Evolutionary conservation across 345 rosid genomes (phyloP).

Genomic region (Citrus cavaleriei): DNA sequence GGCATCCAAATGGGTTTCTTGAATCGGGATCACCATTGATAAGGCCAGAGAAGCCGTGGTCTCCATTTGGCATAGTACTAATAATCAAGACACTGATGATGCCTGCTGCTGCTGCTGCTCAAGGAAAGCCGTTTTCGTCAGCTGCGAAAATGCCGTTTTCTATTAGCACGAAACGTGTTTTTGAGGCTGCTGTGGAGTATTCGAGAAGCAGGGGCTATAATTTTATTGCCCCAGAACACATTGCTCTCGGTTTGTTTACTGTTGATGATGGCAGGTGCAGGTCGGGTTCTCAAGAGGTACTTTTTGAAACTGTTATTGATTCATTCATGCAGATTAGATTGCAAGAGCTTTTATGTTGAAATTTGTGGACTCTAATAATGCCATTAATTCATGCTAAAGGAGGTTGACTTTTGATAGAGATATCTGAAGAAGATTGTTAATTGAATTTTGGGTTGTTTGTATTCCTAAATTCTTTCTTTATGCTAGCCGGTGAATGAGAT

Average conservation of each 20-base stretch:
- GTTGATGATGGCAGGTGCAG: conserved; percentile 94
- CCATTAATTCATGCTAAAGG: background rate
- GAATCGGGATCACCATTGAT: conserved; percentile 65
- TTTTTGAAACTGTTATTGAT: background rate
- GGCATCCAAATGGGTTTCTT: conserved; percentile 77
- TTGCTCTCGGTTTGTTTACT: conserved; percentile 79
- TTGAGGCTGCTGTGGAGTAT: conserved; percentile 94
- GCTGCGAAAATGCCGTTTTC: conserved; percentile 72
- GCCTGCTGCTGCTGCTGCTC: conserved; percentile 15
- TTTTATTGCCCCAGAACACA: conserved; percentile 90
- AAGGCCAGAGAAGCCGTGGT: conserved; percentile 70
- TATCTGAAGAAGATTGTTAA: background rate
- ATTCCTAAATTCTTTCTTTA: background rate
- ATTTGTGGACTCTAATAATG: background rate
- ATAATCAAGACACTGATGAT: background rate
- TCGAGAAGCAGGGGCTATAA: conserved; percentile 80
- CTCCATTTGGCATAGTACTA: conserved; percentile 50
- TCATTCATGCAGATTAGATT: background rate
- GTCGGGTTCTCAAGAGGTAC: conserved; percentile 74
- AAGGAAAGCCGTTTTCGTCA: conserved; percentile 27
- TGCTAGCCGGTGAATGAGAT: background rate
- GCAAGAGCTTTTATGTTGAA: background rate
- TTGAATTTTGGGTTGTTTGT: background rate
- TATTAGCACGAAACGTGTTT: conserved; percentile 72
- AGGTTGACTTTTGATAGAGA: no score